Evolutionary conservation across 768 basidiomycete species (phyloP), one percentile per base, ranked within the genome.

Genomic region (Boletus insuetus): DNA sequence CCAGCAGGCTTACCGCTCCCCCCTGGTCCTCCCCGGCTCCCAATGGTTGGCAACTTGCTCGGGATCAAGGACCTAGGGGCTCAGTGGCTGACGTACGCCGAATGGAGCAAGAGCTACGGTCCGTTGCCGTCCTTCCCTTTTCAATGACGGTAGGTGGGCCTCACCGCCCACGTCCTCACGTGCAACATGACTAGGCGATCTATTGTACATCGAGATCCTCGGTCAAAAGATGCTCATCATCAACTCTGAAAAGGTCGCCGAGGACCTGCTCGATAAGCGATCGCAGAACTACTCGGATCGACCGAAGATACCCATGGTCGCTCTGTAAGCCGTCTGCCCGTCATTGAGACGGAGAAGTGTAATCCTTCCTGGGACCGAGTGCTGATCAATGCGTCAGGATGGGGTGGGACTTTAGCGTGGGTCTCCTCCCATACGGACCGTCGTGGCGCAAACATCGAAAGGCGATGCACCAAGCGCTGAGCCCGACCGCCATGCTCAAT

Each of bases 31-130:
- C 69, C 61, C 34, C 67, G 68, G 34, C 60, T 74, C n/a, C 77
- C 78, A 26, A 44, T 79, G 14, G 58, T 80, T n/a, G 79, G 75
- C 32, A 79, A 79, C 54, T 53, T 79, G 7, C 58, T 77, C 6
- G 75, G 76, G 48, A 75, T 79, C 70, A 69, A 70, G 39, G 61
- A 64, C 35, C 69, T 76, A 32, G 74, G 75, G 13, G 57, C 56
- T 1, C 67, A 60, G 29, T 79, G 75, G 75, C 38, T 74, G 11
- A 75, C 72, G 6, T 76, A 74, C 46, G 64, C 73, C 10, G 69
- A 72, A 39, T 79, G 78, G 77, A 74, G 73, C 13, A 61, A 70
- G 39, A 67, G 69, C 65, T 78, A 74, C 56, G 77, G 79, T 78
- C 52, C 5, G 58, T 56, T 10, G 17, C 6, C 16, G 1, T 14